Conservation (phyloP, 192 early-diverging fungal species). For the Allomyces macrogynus region DNA sequence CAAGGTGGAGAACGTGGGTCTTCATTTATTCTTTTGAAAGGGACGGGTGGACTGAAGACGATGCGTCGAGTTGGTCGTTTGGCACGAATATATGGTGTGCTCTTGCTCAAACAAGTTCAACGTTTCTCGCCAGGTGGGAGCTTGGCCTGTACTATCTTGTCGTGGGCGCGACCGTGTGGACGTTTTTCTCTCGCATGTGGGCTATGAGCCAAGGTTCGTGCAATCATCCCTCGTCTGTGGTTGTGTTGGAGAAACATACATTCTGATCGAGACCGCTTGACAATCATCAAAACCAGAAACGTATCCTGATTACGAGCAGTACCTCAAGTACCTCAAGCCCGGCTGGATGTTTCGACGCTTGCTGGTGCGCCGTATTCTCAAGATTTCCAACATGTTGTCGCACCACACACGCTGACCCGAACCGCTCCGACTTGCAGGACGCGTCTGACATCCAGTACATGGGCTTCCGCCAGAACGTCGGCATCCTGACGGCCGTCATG, state of each 20-base stretch:
- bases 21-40: no score
- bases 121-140: slow-evolving; percentile 14
- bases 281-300: slow-evolving; percentile 26
- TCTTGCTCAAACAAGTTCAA: no score
- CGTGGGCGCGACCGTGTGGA: slow-evolving; percentile 11
- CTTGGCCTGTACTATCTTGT: slow-evolving; percentile 54
- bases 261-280: slow-evolving; percentile 40
- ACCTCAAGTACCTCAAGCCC: slow-evolving; percentile 12
- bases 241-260: not conserved
- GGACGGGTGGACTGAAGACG: no score
- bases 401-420: no score
- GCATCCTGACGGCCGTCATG: slow-evolving; percentile 21
- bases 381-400: no score
- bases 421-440: slow-evolving; percentile 4
- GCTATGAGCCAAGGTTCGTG: no score
- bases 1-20: no score
- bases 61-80: no score
- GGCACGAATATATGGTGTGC: no score
- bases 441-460: slow-evolving; percentile 22
- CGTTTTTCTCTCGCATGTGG: no score
- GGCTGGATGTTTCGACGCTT: slow-evolving; percentile 11
- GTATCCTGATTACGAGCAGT: slow-evolving; percentile 16
- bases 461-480: slow-evolving; percentile 36
- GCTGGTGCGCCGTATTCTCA: not conserved
- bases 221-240: no score